Evolutionary conservation across 208 protist species (phyloP), one percentile per base, ranked within the genome.

Genomic region (Giardia duodenalis): DNA sequence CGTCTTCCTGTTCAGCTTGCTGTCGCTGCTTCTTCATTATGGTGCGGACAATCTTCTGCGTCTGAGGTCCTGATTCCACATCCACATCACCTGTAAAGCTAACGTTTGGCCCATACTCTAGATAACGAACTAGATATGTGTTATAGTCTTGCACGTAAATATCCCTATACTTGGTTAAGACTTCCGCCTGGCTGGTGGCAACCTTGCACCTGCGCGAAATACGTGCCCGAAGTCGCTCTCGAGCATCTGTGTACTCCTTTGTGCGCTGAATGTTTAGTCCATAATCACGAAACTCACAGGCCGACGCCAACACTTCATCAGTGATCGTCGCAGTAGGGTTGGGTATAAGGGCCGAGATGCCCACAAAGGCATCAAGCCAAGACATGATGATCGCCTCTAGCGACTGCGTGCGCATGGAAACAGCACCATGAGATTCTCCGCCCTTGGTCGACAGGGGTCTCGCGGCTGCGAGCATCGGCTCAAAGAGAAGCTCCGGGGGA

Each of bases 71-170:
- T 67, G 88, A 1, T n/a, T 89, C 86, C 44, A 47, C 44, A n/a
- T 91, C 88, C n/a, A 47, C n/a, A 1, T 91, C 88, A 43, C 88
- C 88, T 48, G 10, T 47, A 30, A 91, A 45, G 4, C 44, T 30
- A 45, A 91, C 88, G 44, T 91, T 91, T n/a, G 88, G 88, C n/a
- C 88, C 88, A 48, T 91, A 22, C 1, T 2, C 44, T 19, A 91
- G 44, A 45, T 47, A 91, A 42, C 88, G n/a, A 43, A 48, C 2
- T 2, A 91, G 4, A 91, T 91, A 91, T 43, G n/a, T 30, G 2
- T 48, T 91, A 2, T 47, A 47, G 88, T 91, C 88, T 91, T 22
- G n/a, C n/a, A 1, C 19, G n/a, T 47, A 91, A 1, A 91, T 2
- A 48, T 3, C 43, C 47, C 47, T 47, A 48, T 91, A 91, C 44